Evolutionary conservation across 140 eudicot species (phyloP), one percentile per base, ranked within the genome.

Genomic region (Flaveria floridana): DNA sequence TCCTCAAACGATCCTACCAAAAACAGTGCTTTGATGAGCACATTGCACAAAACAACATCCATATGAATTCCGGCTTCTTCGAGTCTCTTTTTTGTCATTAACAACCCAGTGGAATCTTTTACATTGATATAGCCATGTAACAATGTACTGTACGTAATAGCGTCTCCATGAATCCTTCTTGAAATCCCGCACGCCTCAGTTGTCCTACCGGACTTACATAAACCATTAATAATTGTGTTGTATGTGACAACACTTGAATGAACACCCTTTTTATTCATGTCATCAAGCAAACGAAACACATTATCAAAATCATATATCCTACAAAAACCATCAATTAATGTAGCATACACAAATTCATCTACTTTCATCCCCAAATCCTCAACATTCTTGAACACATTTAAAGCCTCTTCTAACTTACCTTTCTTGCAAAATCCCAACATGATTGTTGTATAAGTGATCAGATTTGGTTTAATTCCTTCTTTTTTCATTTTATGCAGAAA

Each of bases 161-260:
- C 73, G 79, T 90, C 92, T 79, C 85, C 87, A 77, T 46, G 15
- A 20, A 82, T 72, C 44, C 84, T 75, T 74, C 68, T 81, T 23
- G 95, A 82, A 67, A 88, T 39, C 51, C 82, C 87, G 73, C 85
- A 84, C 0, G 97, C 97, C 76, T 86, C 95, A 59, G 34, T 19
- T 26, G 87, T 86, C 79, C 95, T 90, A 71, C 92, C 89, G 18
- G 73, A 86, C 83, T 84, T 90, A 80, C 95, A 90, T 56, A 90
- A 77, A 25, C 97, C 95, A 76, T 90, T 86, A 28, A 90, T 88
- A 76, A 88, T 72, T 2, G 83, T 84, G 74, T 90, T 90, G 48
- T 90, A 90, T 5, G 95, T 88, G 44, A 88, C 87, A 56, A 86
- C 61, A 61, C 92, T 71, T 16, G 89, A 80, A 42, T 63, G 73